Evolutionary conservation across 140 eudicot species (phyloP), one percentile per base, ranked within the genome.

Genomic region (Bidens hawaiensis): DNA sequence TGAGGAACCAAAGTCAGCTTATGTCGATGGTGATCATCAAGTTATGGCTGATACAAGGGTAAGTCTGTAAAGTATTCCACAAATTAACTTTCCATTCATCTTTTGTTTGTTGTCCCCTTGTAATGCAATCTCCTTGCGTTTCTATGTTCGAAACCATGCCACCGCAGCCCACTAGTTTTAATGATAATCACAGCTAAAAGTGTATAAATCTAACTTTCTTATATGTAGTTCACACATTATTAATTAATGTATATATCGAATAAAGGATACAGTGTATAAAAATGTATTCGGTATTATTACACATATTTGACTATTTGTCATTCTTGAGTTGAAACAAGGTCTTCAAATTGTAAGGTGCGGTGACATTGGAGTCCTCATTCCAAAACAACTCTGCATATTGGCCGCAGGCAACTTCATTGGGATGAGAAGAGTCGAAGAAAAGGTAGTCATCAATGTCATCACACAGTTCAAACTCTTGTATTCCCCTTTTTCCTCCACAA

Each of bases 401-500:
- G 10, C 30, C 30, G 24, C 24, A 7, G 22, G 70, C 79, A 14
- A 5, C 52, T 60, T 75, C 60, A 67, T 10, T 59, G 33, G 75
- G 71, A 61, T 75, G 75, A 53, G 0, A 6, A n/a, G 71, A 51
- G 55, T 75, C 75, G 13, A 75, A 74, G 47, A 67, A 66, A 5
- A 74, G 31, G 30, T 74, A 74, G 4, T 74, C 70, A 23, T 56
- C 31, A 0, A 60, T 14, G 36, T 74, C 50, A 13, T 30, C 60
- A 40, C 79, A 74, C 7, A 60, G 5, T 40, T 75, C 17, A 14
- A 36, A 60, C 43, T 75, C 71, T 28, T 40, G 1, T 6, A 48
- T 22, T 45, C 67, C 82, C 62, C 78, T 60, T 25, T 40, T 66
- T 16, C 82, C 82, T 13, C 82, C 78, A n/a, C 82, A 77, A 11